A percentile compares a stretch with the other conserved stretches of the same genome.
phyloP scores from a whole-genome alignment of 2,329 filamentous ascomycete species.

The Fusarium stilboides region DNA sequence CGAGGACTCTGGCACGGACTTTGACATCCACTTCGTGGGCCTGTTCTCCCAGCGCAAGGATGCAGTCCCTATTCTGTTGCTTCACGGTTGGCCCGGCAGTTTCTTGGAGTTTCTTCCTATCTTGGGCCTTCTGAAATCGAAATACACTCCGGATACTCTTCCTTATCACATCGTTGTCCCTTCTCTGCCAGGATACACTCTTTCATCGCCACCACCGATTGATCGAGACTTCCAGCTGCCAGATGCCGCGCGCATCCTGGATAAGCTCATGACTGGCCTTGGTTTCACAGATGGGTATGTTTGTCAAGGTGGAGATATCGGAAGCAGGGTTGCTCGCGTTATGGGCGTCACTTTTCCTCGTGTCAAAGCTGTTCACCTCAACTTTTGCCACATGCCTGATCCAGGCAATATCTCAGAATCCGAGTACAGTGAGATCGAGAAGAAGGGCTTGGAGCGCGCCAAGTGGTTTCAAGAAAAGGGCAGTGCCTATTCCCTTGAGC shows the following conservation, averaged over 20 bases:
- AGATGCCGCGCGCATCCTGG: neutral
- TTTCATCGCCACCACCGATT: slow-evolving; percentile 2
- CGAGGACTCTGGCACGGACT: neutral
- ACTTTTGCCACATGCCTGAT: slow-evolving; percentile 4
- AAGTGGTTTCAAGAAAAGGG: neutral
- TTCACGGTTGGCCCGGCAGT: slow-evolving; percentile 21
- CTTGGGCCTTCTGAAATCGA: slow-evolving; percentile 12
- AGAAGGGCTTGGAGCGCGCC: neutral
- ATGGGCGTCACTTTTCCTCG: neutral
- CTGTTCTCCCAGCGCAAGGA: neutral
- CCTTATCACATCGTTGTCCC: slow-evolving; percentile 13
- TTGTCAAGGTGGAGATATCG: slow-evolving; percentile 10
- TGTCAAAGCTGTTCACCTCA: neutral
- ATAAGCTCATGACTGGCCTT: slow-evolving; percentile 11
- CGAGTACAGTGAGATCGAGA: neutral
- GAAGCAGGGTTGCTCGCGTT: neutral
- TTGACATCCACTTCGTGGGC: neutral
- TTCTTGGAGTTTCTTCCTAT: slow-evolving; percentile 10
- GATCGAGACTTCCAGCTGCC: neutral
- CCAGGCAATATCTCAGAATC: neutral
- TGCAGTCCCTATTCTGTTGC: neutral
- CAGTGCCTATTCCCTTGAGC: slow-evolving; percentile 1
- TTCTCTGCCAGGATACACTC: neutral
- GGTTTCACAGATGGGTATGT: slow-evolving; percentile 19
- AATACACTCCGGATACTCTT: slow-evolving; percentile 7